These are phyloP conservation scores for Lonicera japonica DNA, from an alignment of 129 eudicot species.

Conservation along the genomic window DNA sequence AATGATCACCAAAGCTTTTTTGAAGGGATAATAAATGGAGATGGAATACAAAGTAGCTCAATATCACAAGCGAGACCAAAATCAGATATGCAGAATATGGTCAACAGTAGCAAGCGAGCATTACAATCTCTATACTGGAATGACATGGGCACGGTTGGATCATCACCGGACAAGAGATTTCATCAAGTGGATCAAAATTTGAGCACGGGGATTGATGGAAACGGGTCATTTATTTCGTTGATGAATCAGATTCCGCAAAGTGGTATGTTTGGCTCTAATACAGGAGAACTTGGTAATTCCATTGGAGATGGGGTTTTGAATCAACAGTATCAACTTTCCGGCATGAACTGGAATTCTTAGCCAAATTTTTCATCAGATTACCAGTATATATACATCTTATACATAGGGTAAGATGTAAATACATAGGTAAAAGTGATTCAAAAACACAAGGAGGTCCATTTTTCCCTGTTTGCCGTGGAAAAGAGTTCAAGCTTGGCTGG, in stretches of 20 bases:
- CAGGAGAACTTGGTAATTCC: constrained; percentile 50
- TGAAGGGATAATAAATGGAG: constrained; percentile 27
- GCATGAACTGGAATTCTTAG: constrained; percentile 70
- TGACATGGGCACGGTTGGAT: constrained; percentile 24
- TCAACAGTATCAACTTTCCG: constrained; percentile 48
- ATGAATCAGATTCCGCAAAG: constrained; percentile 46
- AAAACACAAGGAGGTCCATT: no score
- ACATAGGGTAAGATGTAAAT: not conserved
- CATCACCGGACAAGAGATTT: constrained; percentile 51
- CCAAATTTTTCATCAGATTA: not conserved
- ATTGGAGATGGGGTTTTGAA: constrained; percentile 61
- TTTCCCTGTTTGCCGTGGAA: no score
- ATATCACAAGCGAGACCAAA: not conserved
- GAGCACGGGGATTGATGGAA: constrained; percentile 32
- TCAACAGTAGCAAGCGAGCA: constrained; percentile 29
- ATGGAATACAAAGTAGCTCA: constrained; percentile 14
- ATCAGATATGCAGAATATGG: not conserved
- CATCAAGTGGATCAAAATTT: constrained; percentile 21
- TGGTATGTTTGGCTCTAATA: constrained; percentile 39
- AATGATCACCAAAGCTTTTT: constrained; percentile 34
- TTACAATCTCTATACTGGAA: constrained; percentile 47
- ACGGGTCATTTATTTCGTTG: constrained; percentile 45
- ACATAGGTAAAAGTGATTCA: not conserved
- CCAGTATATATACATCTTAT: no score
- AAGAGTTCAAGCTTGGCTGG: not conserved